Base-by-base conservation (phyloP, 2,329 filamentous ascomycete species). In the Xylariaceae sp. region DNA sequence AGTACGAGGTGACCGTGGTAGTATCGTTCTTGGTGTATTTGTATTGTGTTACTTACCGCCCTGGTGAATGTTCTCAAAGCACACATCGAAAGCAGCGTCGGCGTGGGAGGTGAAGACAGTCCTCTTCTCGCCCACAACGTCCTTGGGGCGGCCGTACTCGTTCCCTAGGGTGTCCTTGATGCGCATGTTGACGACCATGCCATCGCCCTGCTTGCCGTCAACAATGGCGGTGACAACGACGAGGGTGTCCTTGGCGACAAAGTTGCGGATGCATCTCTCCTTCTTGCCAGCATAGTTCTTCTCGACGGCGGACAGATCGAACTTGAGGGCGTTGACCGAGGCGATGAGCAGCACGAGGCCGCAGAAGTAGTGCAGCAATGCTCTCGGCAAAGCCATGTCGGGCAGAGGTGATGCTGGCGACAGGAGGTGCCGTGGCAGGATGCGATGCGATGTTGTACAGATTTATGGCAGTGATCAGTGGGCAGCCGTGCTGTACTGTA, bases 121-220 rank as follows among this genome's bases (percentile, higher is more conserved):
- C 69, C 93, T 85, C 71, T 89, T 88, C 76, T 97, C 92, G 72
- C 94, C 94, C 14, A 86, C 88, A 55, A 97, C 84, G 67, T 99
- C 92, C 74, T 88, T 93, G 48, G 94, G 90, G 56, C 85, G 84
- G 68, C 89, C 91, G 74, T 97, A 97, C 73, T 97, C 91, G 75
- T 99, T 99, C 68, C 92, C 93, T 63, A 96, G 84, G 14, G 91
- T 87, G 75, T 99, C 94, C 72, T 88, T 88, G 74, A 99, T 96
- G 74, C 96, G 87, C 81, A 99, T 94, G 72, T 97, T 96, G 59
- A 97, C 84, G 63, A 83, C 76, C 84, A 96, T 92, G 48, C 94
- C 94, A 77, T 99, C 94, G 53, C 91, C 93, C 74, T 87, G 89
- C 61, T 76, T 76, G n/a, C 94, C 94, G 69, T 87, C 84, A 51